A percentile compares a stretch with the other conserved stretches of the same genome.
Evolutionary conservation across 2,329 filamentous ascomycete genomes (phyloP).

Genomic region (Alternaria rosae): DNA sequence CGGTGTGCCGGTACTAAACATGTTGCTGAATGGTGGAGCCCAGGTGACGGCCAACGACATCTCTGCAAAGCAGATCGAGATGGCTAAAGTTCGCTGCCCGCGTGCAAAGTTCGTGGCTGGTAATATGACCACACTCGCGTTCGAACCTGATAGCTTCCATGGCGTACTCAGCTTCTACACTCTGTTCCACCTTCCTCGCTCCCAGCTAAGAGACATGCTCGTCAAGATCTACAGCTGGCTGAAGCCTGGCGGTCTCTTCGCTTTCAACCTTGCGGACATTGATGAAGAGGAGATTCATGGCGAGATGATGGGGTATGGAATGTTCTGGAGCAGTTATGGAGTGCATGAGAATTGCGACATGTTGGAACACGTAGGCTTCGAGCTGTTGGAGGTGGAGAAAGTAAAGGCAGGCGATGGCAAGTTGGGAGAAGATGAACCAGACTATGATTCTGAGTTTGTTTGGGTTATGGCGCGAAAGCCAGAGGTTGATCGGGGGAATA

Average conservation of each 20-base stretch:
- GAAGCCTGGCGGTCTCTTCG: constrained; percentile 56
- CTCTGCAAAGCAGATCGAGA: constrained; percentile 44
- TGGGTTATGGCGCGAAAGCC: constrained; percentile 21
- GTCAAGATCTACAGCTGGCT: constrained; percentile 56
- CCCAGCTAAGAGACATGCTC: constrained; percentile 57
- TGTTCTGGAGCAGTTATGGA: constrained; percentile 48
- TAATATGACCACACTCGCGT: constrained; percentile 51
- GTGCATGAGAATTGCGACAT: constrained; percentile 29
- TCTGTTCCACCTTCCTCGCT: constrained; percentile 60
- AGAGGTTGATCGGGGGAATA: neutral
- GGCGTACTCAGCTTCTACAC: constrained; percentile 61
- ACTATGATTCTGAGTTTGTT: constrained; percentile 22
- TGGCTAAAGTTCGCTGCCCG: constrained; percentile 29
- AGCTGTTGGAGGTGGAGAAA: constrained; percentile 21
- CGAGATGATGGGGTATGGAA: constrained; percentile 39
- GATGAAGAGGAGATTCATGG: constrained; percentile 32
- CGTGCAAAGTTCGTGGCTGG: constrained; percentile 32
- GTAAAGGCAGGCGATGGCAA: constrained; percentile 23
- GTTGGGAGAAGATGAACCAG: constrained; percentile 23
- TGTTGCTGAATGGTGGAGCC: constrained; percentile 18
- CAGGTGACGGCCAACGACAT: constrained; percentile 51
- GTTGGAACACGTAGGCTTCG: constrained; percentile 22
- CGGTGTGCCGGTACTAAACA: constrained; percentile 19
- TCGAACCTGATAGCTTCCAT: constrained; percentile 50
- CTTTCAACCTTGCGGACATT: constrained; percentile 55